Evolutionary conservation across 805 yeast genomes (phyloP).

Genomic region (Saturnispora galanensis): DNA sequence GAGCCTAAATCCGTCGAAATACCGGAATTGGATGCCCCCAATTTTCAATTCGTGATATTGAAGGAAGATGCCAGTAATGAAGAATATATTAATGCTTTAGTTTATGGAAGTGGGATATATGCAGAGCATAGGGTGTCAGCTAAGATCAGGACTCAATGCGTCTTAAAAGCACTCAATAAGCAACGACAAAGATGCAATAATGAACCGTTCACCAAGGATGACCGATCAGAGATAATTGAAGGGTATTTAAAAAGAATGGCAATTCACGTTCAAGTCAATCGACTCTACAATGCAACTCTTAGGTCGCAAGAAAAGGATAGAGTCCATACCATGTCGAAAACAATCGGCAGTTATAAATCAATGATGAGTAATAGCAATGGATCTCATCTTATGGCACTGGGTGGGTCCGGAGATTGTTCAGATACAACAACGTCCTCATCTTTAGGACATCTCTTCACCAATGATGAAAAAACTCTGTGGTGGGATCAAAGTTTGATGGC

Average conservation of each 20-base stretch:
- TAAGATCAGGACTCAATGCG: slow-evolving; percentile 3
- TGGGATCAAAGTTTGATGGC: slow-evolving; percentile 27
- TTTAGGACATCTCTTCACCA: slow-evolving; percentile 13
- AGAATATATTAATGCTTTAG: slow-evolving; percentile 35
- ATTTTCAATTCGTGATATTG: slow-evolving; percentile 31
- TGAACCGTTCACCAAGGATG: slow-evolving; percentile 23
- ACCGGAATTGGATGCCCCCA: slow-evolving; percentile 19
- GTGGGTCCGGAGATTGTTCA: slow-evolving; percentile 12
- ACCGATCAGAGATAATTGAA: slow-evolving; percentile 36
- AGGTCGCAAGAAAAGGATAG: slow-evolving; percentile 14
- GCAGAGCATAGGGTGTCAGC: slow-evolving; percentile 38
- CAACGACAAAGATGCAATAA: slow-evolving; percentile 12
- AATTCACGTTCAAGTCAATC: slow-evolving; percentile 52
- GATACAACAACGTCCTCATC: slow-evolving; percentile 12
- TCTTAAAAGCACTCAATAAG: slow-evolving; percentile 6
- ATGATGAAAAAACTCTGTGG: slow-evolving; percentile 20
- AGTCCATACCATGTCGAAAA: background rate
- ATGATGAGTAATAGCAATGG: slow-evolving; percentile 1
- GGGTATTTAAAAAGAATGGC: slow-evolving; percentile 44
- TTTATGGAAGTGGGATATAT: slow-evolving; percentile 41
- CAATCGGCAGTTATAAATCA: slow-evolving; percentile 1
- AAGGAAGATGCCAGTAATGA: slow-evolving; percentile 33
- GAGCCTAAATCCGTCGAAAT: slow-evolving; percentile 32
- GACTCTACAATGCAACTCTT: slow-evolving; percentile 46
- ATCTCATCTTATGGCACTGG: too few species aligned